A percentile compares a stretch with the other conserved stretches of the same genome.
Evolutionary conservation across 176 grass and related monocot species (phyloP).

Genomic region (Areca catechu): DNA sequence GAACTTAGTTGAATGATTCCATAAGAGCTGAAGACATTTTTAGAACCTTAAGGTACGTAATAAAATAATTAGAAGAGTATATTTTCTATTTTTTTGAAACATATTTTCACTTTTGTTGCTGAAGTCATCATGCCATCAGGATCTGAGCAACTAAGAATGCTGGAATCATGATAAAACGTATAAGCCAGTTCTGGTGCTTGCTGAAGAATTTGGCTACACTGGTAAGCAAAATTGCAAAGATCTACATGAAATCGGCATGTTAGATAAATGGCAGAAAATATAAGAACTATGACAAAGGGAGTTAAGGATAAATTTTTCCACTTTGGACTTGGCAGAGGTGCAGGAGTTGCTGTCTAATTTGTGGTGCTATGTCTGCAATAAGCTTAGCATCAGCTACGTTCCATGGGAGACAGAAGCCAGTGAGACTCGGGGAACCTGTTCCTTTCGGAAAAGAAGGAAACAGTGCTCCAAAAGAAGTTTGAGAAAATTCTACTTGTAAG

Average conservation of each 20-base stretch:
- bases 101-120: slow-evolving; percentile 55
- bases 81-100: slow-evolving; percentile 10
- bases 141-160: slow-evolving; percentile 47
- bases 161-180: slow-evolving; percentile 80
- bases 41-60: neutral
- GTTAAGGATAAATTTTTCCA: slow-evolving; percentile 7
- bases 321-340: slow-evolving; percentile 7
- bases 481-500: too few relatives aligned
- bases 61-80: neutral
- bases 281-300: neutral
- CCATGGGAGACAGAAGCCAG: neutral
- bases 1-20: too few relatives aligned
- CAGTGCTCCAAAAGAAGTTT: too few relatives aligned
- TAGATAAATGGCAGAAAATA: neutral
- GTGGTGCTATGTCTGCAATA: slow-evolving; percentile 3
- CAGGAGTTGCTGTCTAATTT: slow-evolving; percentile 13
- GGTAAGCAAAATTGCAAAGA: slow-evolving; percentile 71
- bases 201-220: slow-evolving; percentile 72
- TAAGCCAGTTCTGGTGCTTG: slow-evolving; percentile 55
- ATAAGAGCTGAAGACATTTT: too few relatives aligned
- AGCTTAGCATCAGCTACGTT: neutral
- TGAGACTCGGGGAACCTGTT: too few relatives aligned
- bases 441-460: too few relatives aligned
- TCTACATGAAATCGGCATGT: slow-evolving; percentile 9
- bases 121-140: slow-evolving; percentile 46